Percentiles rank a stretch among this genome's conserved stretches.
phyloP scores from a whole-genome alignment of 345 rosid genomes.

The Hibiscus syriacus region DNA sequence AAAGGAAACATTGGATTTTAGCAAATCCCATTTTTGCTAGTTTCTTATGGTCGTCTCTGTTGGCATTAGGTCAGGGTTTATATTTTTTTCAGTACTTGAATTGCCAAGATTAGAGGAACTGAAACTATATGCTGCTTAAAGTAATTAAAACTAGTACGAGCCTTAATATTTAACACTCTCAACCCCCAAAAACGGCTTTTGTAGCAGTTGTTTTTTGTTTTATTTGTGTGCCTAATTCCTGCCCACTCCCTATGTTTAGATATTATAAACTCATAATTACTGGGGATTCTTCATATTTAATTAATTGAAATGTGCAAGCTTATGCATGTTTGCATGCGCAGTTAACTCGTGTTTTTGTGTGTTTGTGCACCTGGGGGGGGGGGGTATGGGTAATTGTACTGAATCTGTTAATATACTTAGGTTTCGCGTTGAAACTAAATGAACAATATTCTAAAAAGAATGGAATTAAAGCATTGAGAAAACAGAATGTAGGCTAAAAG shows the following conservation, averaged over 20 bases:
- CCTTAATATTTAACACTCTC: slow-evolving; percentile 5
- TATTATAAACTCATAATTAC: slow-evolving; percentile 53
- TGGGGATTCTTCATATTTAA: slow-evolving; percentile 18
- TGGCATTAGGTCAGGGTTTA: not conserved
- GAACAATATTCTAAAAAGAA: too few species aligned
- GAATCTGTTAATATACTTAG: too few species aligned
- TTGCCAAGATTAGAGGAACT: slow-evolving; percentile 34
- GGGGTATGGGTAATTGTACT: not conserved
- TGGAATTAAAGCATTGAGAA: too few species aligned
- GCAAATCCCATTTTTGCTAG: slow-evolving; percentile 15
- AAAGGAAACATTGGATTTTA: slow-evolving; percentile 52
- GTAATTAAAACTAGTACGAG: slow-evolving; percentile 3
- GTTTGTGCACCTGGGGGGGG: slow-evolving; percentile 11
- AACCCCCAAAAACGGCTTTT: slow-evolving; percentile 31
- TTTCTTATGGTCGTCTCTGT: not conserved
- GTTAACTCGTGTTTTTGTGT: slow-evolving; percentile 41
- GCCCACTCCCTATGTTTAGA: slow-evolving; percentile 40
- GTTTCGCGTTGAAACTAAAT: too few species aligned
- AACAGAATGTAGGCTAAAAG: too few species aligned
- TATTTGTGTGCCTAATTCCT: slow-evolving; percentile 16
- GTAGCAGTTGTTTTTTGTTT: slow-evolving; percentile 10
- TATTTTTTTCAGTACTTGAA: not conserved
- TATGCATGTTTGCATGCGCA: slow-evolving; percentile 59
- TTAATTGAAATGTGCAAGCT: slow-evolving; percentile 2
- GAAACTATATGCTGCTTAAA: not conserved